phyloP scores from a whole-genome alignment of 192 early-diverging fungal species.

The Coemansia aciculifera region DNA sequence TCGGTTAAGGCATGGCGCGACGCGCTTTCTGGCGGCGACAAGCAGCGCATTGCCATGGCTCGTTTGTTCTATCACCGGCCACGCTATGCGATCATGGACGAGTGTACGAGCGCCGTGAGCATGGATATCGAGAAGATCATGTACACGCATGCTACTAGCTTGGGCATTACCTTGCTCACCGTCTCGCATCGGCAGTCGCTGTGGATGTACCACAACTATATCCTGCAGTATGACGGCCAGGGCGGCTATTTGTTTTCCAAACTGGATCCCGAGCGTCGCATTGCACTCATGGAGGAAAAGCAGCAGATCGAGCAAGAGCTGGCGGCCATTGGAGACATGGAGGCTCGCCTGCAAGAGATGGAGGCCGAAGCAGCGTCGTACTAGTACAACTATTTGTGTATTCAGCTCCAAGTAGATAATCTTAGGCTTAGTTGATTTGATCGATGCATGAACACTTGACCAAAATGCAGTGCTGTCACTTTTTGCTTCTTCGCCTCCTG shows the following conservation, averaged over 20 bases:
- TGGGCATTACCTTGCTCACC: slow-evolving; percentile 90
- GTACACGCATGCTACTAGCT: slow-evolving; percentile 75
- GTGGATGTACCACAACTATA: slow-evolving; percentile 97
- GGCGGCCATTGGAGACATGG: slow-evolving; percentile 36
- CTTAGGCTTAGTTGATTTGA: not conserved
- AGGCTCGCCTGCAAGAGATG: slow-evolving; percentile 37
- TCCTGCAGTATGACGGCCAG: slow-evolving; percentile 94
- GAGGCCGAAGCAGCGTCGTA: slow-evolving; percentile 27
- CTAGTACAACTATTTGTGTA: slow-evolving; percentile 4
- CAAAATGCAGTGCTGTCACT: too few relatives aligned
- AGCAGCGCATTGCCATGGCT: slow-evolving; percentile 94
- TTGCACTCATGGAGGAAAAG: slow-evolving; percentile 92
- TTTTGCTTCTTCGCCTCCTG: not conserved
- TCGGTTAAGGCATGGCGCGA: slow-evolving; percentile 85
- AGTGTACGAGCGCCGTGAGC: slow-evolving; percentile 89
- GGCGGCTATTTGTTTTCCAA: slow-evolving; percentile 93
- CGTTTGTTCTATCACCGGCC: slow-evolving; percentile 96
- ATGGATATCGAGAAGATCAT: slow-evolving; percentile 94
- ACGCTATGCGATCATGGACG: slow-evolving; percentile 93
- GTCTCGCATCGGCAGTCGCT: slow-evolving; percentile 93
- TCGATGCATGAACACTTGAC: not conserved
- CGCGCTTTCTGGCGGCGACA: slow-evolving; percentile 96
- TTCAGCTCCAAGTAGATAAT: not conserved
- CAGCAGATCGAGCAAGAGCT: slow-evolving; percentile 64
- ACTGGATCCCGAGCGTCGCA: slow-evolving; percentile 81